Conservation (phyloP, 306 rosid species). For the Ceratonia siliqua region DNA sequence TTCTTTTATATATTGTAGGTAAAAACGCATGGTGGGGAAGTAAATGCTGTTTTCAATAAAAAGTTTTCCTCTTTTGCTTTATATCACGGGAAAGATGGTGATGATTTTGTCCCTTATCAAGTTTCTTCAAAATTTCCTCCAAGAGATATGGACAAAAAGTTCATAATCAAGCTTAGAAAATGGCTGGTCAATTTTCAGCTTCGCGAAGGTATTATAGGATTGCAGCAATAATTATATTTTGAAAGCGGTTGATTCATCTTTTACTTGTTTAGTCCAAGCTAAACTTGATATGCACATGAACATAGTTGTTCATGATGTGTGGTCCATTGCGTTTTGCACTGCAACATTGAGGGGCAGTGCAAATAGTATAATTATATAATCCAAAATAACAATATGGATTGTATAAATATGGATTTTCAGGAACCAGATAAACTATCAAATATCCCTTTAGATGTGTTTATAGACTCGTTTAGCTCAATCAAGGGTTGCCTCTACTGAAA, state of each 20-base stretch:
- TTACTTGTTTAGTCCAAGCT: background rate
- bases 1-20: conserved; percentile 47
- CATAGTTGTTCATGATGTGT: background rate
- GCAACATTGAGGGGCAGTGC: background rate
- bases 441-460: background rate
- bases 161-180: conserved; percentile 51
- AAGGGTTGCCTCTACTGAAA: conserved; percentile 1
- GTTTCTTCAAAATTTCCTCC: conserved; percentile 41
- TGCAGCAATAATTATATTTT: background rate
- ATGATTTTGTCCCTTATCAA: conserved; percentile 55
- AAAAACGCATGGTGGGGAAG: conserved; percentile 33
- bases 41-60: conserved; percentile 55
- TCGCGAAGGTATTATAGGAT: conserved; percentile 51
- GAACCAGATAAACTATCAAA: background rate
- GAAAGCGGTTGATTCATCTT: conserved; percentile 3
- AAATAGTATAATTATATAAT: background rate
- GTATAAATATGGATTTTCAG: background rate
- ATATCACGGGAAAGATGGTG: conserved; percentile 48
- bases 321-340: background rate
- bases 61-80: conserved; percentile 62
- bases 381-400: background rate
- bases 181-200: conserved; percentile 52
- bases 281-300: background rate
- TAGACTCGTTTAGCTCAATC: conserved; percentile 1
- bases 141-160: conserved; percentile 40